phyloP scores from a whole-genome alignment of 2,329 filamentous ascomycete genomes.

The Trichoderma pleuroti region DNA sequence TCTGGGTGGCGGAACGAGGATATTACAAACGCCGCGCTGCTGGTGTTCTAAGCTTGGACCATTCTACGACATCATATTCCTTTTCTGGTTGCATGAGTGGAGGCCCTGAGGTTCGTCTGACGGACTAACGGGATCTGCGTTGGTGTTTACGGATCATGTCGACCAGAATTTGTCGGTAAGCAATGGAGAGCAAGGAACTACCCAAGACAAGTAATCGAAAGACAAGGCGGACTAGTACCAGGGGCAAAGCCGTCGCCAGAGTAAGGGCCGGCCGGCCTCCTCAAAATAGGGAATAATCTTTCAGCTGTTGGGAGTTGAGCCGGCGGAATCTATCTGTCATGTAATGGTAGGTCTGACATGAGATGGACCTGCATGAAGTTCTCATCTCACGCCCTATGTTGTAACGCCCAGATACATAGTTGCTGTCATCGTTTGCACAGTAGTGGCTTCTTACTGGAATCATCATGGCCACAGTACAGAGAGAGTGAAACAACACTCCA shows the following conservation, averaged over 20 bases:
- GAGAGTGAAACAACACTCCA: fast-evolving
- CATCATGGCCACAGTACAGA: background rate
- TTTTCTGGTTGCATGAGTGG: background rate
- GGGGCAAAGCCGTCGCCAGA: background rate
- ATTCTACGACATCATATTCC: background rate
- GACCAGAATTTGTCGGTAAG: background rate
- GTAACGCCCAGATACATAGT: background rate
- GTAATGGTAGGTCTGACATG: background rate
- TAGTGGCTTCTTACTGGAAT: too few species aligned
- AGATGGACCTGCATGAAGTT: background rate
- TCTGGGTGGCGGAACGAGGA: too few species aligned
- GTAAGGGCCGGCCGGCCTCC: background rate
- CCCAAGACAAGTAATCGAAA: background rate
- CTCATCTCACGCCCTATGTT: background rate
- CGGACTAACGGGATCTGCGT: background rate
- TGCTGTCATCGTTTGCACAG: background rate
- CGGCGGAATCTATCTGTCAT: background rate
- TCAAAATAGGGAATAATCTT: background rate
- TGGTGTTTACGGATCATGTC: background rate
- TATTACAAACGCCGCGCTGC: too few species aligned
- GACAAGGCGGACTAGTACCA: background rate
- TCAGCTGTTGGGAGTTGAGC: background rate
- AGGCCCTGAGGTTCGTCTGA: background rate
- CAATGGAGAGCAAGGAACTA: background rate
- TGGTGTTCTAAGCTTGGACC: background rate